Conservation (phyloP, 345 rosid species). For the Eucalyptus marginata region DNA sequence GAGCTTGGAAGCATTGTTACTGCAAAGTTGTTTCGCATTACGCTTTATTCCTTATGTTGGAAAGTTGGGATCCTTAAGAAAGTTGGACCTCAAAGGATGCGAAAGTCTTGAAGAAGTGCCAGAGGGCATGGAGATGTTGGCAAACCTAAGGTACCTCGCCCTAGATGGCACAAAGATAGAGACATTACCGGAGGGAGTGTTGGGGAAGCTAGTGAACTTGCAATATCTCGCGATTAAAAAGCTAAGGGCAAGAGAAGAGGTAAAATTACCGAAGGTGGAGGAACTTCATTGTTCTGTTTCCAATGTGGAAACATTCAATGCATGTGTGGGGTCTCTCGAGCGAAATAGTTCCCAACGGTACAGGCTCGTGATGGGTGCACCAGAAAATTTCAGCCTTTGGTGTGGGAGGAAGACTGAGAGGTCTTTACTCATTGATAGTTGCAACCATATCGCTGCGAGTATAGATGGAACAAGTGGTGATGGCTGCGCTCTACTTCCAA, state of each 20-base stretch:
- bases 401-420: neutral
- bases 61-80: neutral
- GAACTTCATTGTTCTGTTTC: neutral
- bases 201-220: neutral
- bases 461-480: neutral
- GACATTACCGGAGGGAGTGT: neutral
- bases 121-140: neutral
- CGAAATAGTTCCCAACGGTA: rapidly evolving
- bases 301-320: neutral
- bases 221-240: neutral
- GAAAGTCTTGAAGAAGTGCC: neutral
- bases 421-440: neutral
- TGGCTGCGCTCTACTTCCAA: neutral
- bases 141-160: neutral
- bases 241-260: neutral
- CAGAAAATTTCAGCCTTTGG: neutral
- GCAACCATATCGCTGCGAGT: neutral
- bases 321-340: neutral
- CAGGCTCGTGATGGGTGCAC: neutral
- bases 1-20: neutral
- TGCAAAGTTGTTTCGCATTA: rapidly evolving
- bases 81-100: neutral
- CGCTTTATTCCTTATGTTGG: neutral
- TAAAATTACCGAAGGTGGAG: neutral
- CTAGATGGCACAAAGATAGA: neutral